Conservation (phyloP, 768 basidiomycete genomes). For the Kwoniella pini region DNA sequence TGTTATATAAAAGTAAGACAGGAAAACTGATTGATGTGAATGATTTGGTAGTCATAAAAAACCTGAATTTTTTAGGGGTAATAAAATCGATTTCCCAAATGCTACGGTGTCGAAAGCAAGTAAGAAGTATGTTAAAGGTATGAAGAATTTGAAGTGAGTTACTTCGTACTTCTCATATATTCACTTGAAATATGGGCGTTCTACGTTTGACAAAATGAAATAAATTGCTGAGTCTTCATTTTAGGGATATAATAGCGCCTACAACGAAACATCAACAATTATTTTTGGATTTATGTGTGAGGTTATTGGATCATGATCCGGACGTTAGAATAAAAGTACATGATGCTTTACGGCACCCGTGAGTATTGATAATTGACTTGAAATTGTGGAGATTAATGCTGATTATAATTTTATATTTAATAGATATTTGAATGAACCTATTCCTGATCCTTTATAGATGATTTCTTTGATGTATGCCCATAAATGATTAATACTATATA, state of each 20-base stretch:
- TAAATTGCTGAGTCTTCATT: too few species aligned
- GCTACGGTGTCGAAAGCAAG: constrained; percentile 83
- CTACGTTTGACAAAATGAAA: too few species aligned
- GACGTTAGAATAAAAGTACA: constrained; percentile 81
- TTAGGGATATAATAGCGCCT: constrained; percentile 79
- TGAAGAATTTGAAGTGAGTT: constrained; percentile 71
- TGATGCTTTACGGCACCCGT: constrained; percentile 84
- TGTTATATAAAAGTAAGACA: neutral
- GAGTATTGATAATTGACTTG: neutral
- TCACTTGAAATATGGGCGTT: too few species aligned
- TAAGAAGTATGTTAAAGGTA: constrained; percentile 88
- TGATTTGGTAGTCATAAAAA: constrained; percentile 64
- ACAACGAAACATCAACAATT: constrained; percentile 58
- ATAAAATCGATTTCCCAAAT: constrained; percentile 87
- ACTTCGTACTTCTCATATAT: too few species aligned
- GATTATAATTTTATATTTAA: neutral
- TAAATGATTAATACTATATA: too few species aligned
- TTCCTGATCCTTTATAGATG: constrained; percentile 14
- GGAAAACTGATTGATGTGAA: constrained; percentile 1
- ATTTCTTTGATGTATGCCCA: neutral
- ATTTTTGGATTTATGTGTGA: constrained; percentile 84
- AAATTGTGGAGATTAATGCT: neutral
- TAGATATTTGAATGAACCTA: constrained; percentile 20
- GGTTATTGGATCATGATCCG: constrained; percentile 87
- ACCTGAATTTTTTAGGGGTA: constrained; percentile 88